Base-by-base conservation (phyloP, 176 grass and related monocot genomes). In the Guadua angustifolia region DNA sequence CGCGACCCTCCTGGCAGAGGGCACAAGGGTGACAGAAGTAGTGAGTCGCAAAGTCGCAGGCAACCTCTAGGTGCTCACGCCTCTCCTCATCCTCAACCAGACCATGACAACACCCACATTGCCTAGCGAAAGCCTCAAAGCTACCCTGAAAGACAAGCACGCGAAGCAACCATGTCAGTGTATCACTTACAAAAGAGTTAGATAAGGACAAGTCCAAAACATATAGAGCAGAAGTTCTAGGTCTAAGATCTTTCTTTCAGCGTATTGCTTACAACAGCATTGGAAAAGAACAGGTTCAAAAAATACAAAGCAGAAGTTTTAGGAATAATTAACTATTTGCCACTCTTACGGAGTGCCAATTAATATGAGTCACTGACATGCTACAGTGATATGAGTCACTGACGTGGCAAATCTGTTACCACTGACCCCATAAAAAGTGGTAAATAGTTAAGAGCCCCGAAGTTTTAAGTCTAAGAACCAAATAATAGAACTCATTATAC, bases 21-120 rank as follows among this genome's bases (percentile, higher is more conserved):
- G 95, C 91, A 3, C 91, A 98, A 17, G 85, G 83, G 85, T 98
- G 95, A n/a, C 93, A 95, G 19, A 90, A 36, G 55, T 90, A 98
- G 75, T 98, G 93, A 38, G 95, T 93, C 0, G 74, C 83, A 19
- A 95, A 82, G 73, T 98, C 95, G 0, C 89, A 92, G 17, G 68
- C 76, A 21, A 82, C 82, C 85, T 98, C 93, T 5, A 98, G 71
- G 61, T 71, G 78, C 82, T 98, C 93, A 3, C 77, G 87, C 55
- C 25, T 90, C 46, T 78, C 87, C 69, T 92, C 79, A 22, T 98
- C 82, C 79, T 88, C 86, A 0, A 84, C 22, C 0, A 87, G 46
- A 52, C 89, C 63, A 0, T 21, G 7, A 25, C 85, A 92, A 77
- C 89, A 95, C 29, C 93, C 89, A 70, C 82, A 88, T 22, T 92